phyloP scores from a whole-genome alignment of 176 grass and related monocot genomes.

The Canna indica region DNA sequence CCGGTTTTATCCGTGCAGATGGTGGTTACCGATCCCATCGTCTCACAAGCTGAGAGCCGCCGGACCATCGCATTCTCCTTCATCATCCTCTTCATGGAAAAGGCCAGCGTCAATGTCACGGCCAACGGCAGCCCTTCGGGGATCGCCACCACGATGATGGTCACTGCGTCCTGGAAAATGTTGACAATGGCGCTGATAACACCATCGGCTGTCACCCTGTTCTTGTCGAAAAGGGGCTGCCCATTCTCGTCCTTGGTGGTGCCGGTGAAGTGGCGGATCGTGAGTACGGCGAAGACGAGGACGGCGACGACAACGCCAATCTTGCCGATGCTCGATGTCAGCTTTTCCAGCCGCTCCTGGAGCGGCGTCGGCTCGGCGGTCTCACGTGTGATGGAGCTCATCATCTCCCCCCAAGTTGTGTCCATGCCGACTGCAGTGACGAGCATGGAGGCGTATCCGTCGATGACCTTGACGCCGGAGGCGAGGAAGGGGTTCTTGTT shows the following conservation, averaged over 20 bases:
- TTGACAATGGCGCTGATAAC: slow-evolving; percentile 41
- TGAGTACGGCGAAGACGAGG: slow-evolving; percentile 55
- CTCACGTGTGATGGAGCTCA: slow-evolving; percentile 49
- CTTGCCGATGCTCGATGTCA: slow-evolving; percentile 70
- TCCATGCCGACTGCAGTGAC: slow-evolving; percentile 56
- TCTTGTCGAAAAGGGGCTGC: slow-evolving; percentile 28
- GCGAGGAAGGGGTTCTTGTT: slow-evolving; percentile 44
- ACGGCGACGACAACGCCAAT: slow-evolving; percentile 45
- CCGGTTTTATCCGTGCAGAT: slow-evolving; percentile 89
- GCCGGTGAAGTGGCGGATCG: slow-evolving; percentile 54
- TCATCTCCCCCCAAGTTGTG: slow-evolving; percentile 80
- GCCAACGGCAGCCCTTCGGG: slow-evolving; percentile 74
- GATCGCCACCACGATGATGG: slow-evolving; percentile 86
- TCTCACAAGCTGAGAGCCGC: slow-evolving; percentile 70
- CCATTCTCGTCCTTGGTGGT: slow-evolving; percentile 49
- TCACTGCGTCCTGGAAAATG: slow-evolving; percentile 68
- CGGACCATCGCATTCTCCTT: slow-evolving; percentile 73
- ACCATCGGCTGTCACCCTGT: slow-evolving; percentile 4
- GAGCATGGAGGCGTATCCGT: slow-evolving; percentile 55
- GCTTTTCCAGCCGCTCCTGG: slow-evolving; percentile 56
- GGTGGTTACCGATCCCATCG: slow-evolving; percentile 75
- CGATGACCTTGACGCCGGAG: slow-evolving; percentile 59
- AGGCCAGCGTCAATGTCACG: slow-evolving; percentile 68
- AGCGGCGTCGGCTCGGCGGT: slow-evolving; percentile 46
- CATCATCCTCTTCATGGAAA: slow-evolving; percentile 94